Evolutionary conservation across 495 filamentous ascomycete genomes (phyloP), one percentile per base, ranked within the genome.

Genomic region (Aspergillus haitiensis): DNA sequence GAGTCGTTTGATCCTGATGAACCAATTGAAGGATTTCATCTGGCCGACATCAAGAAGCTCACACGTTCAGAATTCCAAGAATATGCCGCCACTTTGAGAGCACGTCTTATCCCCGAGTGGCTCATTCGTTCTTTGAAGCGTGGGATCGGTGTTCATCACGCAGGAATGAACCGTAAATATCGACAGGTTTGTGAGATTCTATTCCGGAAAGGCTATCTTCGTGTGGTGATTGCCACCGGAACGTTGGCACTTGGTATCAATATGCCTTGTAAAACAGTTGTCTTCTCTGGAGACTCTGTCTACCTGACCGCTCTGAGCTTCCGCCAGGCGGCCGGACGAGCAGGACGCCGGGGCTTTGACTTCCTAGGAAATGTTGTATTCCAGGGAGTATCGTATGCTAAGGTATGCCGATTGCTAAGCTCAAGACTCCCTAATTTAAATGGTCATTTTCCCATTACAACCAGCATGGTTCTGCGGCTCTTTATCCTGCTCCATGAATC

Each of bases 211-310:
- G 87, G 89, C 0, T 92, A 76, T 60, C 73, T 92, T 9, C 77
- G 84, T 5, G 85, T 90, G n/a, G 83, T 91, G 9, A 81, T 92
- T 46, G 89, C 89, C 0, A 93, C 89, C 10, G 89, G 89, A 0
- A 91, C 88, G 0, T 76, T 92, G 11, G 84, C 84, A 36, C 73
- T 93, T 21, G 89, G 89, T 70, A 89, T 93, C 72, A 93, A 92
- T 59, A 92, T 91, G 89, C 89, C 89, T 18, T 91, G 89, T 65
- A 88, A 88, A 63, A 93, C 89, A 1, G 88, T 91, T 8, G 82
- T 92, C 6, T 93, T 93, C 67, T 81, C 77, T 6, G 88, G 88
- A 4, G 88, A 92, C 62, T 87, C 84, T 1, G 77, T 89, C 10
- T 90, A 78, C 59, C 69, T 93, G 50, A 91, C 88, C 1, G 83